Evolutionary conservation across 78 protist species (phyloP).

Genomic region (Neovahlkampfia damariscottae): DNA sequence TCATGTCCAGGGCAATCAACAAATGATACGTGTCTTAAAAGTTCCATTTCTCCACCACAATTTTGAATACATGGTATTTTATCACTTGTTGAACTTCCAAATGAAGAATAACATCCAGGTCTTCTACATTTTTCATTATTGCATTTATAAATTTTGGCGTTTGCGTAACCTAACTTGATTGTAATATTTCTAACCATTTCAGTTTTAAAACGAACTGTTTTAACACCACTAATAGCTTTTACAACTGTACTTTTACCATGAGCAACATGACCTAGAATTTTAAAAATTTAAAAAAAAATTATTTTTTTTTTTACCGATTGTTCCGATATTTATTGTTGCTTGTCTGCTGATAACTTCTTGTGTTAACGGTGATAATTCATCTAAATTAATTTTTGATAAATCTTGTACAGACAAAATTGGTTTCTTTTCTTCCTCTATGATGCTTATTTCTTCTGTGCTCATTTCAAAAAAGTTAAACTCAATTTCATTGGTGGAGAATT

Average conservation of each 20-base stretch:
- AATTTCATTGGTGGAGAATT: no score
- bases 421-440: background rate
- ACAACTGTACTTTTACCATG: slow-evolving; percentile 99
- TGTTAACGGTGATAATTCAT: slow-evolving; percentile 62
- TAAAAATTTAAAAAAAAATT: no score
- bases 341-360: slow-evolving; percentile 92
- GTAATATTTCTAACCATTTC: slow-evolving; percentile 98
- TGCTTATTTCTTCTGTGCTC: no score
- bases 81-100: slow-evolving; percentile 48
- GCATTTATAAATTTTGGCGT: slow-evolving; percentile 95
- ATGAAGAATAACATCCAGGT: slow-evolving; percentile 79
- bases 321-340: slow-evolving; percentile 98
- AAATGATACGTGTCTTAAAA: slow-evolving; percentile 73
- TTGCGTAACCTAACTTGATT: slow-evolving; percentile 99
- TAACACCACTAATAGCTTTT: slow-evolving; percentile 94
- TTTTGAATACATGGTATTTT: slow-evolving; percentile 45
- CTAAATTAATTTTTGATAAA: slow-evolving; percentile 22
- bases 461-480: no score
- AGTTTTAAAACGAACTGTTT: slow-evolving; percentile 80
- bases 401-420: background rate
- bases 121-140: slow-evolving; percentile 67
- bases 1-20: slow-evolving; percentile 97
- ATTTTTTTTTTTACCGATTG: slow-evolving; percentile 36
- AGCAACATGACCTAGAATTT: slow-evolving; percentile 99
- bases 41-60: slow-evolving; percentile 60